Conservation (phyloP, 73 alveolate genomes). For the Tetrahymena malaccensis region DNA sequence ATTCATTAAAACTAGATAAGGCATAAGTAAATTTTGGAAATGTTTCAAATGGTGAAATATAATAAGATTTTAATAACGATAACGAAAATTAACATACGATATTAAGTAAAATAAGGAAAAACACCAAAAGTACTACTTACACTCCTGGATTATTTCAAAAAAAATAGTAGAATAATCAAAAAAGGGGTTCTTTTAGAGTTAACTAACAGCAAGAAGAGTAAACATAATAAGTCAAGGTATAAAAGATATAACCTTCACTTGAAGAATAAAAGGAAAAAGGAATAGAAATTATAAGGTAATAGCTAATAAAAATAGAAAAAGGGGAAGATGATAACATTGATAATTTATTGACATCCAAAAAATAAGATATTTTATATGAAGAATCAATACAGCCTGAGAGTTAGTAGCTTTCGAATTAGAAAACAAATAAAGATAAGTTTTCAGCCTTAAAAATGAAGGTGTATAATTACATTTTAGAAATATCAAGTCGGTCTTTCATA, state of each 20-base stretch:
- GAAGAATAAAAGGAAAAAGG: not conserved
- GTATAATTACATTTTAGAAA: not conserved
- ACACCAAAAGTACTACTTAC: not conserved
- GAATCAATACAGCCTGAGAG: not conserved
- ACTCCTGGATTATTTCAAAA: not conserved
- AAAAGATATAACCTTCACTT: not conserved
- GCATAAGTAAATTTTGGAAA: not conserved
- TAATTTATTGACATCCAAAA: not conserved
- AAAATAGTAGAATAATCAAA: not conserved
- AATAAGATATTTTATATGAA: not conserved
- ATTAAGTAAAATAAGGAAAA: not conserved
- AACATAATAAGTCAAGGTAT: not conserved
- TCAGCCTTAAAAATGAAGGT: not conserved
- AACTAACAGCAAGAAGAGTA: not conserved
- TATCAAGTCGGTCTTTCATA: not conserved
- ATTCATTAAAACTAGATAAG: not conserved
- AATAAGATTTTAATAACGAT: not conserved
- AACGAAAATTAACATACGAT: not conserved
- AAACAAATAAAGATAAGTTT: not conserved
- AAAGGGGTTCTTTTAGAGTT: not conserved
- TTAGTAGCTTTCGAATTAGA: not conserved
- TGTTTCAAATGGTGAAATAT: not conserved
- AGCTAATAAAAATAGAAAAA: not conserved
- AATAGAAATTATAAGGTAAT: not conserved
- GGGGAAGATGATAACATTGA: not conserved